phyloP scores from a whole-genome alignment of 176 grass and related monocot species.

The Microstegium vimineum region DNA sequence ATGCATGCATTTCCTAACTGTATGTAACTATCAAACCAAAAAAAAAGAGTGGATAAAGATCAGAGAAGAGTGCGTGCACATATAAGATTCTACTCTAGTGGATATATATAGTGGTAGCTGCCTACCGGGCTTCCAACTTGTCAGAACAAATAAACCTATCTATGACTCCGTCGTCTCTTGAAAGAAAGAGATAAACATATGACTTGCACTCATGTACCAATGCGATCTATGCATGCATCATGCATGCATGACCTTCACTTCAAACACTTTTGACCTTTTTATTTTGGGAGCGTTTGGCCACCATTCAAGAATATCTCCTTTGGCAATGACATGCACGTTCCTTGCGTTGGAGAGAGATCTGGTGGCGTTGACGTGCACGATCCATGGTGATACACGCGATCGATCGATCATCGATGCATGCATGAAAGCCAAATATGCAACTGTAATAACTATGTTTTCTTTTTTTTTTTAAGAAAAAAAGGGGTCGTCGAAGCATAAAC shows the following conservation, averaged over 20 bases:
- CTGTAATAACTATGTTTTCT: too few species aligned
- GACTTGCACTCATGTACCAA: constrained; percentile 6
- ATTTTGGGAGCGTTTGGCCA: background rate
- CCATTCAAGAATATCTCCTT: too few species aligned
- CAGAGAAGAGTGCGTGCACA: background rate
- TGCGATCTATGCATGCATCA: background rate
- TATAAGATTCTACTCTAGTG: background rate
- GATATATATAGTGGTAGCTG: background rate
- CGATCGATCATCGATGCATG: background rate
- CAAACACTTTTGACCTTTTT: background rate
- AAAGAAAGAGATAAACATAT: constrained; percentile 2
- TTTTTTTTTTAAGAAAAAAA: too few species aligned
- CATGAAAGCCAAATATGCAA: background rate
- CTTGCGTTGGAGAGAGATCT: background rate
- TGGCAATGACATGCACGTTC: constrained; percentile 4
- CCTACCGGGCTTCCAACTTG: background rate
- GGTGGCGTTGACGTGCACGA: background rate
- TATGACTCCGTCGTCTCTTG: background rate
- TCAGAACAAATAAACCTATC: too few species aligned
- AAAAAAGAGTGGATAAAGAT: background rate
- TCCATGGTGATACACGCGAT: background rate
- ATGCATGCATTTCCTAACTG: background rate
- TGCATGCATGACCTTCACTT: background rate
- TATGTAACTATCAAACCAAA: background rate
- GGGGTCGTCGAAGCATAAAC: background rate